Base-by-base conservation (phyloP, 768 basidiomycete species). In the Russula sp. region DNA sequence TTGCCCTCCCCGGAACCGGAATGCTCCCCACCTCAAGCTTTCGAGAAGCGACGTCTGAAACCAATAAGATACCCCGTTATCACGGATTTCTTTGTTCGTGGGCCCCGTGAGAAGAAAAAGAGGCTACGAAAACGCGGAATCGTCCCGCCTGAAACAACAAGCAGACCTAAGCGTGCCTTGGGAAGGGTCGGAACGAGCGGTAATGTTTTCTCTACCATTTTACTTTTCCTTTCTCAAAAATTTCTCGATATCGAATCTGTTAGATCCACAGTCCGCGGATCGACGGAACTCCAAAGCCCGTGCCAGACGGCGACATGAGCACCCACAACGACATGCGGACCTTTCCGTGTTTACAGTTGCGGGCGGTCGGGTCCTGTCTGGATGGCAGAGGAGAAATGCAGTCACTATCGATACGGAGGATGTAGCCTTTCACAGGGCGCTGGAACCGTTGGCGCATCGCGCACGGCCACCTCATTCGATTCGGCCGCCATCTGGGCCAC, bases 391-490 rank as follows among this genome's bases (percentile, higher is more conserved):
- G 43, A 49, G 61, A 49, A 59, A 55, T 54, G 70, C 74, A 25
- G 65, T 81, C 25, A 77, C 78, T 1, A 70, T 82, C 20, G 73
- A 80, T 58, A 59, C 78, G 18, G 76, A 81, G 66, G 80, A 81
- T 58, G 73, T 76, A 7, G 34, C 58, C 8, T 63, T 63, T 20
- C 58, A 29, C 75, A 68, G 57, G 29, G 61, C 60, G 1, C 36
- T 61, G 11, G 48, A 61, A 59, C 66, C 56, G 1, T 35, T 50
- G 38, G 36, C 32, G 11, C 41, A 20, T 29, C 60, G 39, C 16
- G 20, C 38, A 38, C 51, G 38, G 25, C 53, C 39, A n/a, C 20
- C 46, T 32, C 58, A 39, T 16, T 53, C 20, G 13, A 59, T 38
- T 29, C 62, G 39, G 6, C 58, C 46, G 16, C n/a, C 52, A 16